A percentile compares a stretch with the other conserved stretches of the same genome.
Conservation (phyloP, 148 eudicot genomes). For the Drosera capensis region DNA sequence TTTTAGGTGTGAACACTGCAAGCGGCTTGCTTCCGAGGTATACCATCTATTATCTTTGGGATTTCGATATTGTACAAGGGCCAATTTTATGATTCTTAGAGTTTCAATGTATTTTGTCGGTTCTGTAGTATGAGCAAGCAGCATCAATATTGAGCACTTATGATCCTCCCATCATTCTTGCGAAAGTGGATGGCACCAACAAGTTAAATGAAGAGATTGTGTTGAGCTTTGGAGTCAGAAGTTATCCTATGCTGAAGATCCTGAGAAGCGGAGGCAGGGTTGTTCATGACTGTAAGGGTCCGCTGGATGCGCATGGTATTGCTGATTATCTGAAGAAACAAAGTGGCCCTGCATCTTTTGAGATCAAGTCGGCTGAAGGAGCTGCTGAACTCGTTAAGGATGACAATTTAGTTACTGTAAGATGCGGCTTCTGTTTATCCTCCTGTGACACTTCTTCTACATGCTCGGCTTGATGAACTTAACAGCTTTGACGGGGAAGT, state of each 20-base stretch:
- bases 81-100: too few species aligned
- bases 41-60: too few species aligned
- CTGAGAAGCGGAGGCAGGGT: slow-evolving; percentile 44
- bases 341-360: slow-evolving; percentile 56
- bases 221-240: slow-evolving; percentile 21
- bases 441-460: not conserved
- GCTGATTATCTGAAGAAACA: slow-evolving; percentile 42
- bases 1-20: too few species aligned
- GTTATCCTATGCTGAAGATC: slow-evolving; percentile 58
- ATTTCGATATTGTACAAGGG: too few species aligned
- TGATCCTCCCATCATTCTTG: slow-evolving; percentile 40
- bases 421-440: slow-evolving; percentile 4
- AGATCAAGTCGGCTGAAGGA: slow-evolving; percentile 39
- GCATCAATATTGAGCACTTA: slow-evolving; percentile 35
- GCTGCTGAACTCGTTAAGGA: slow-evolving; percentile 19
- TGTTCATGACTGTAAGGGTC: slow-evolving; percentile 58
- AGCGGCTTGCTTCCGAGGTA: too few species aligned
- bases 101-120: too few species aligned
- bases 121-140: slow-evolving; percentile 52
- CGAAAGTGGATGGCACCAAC: slow-evolving; percentile 52
- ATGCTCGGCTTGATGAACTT: slow-evolving; percentile 11
- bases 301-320: slow-evolving; percentile 62
- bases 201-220: slow-evolving; percentile 41
- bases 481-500: slow-evolving; percentile 37
- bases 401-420: slow-evolving; percentile 45